A percentile compares a stretch with the other conserved stretches of the same genome.
Conservation (phyloP, 1,284 basidiomycete species). For the Pseudozyma hubeiensis region DNA sequence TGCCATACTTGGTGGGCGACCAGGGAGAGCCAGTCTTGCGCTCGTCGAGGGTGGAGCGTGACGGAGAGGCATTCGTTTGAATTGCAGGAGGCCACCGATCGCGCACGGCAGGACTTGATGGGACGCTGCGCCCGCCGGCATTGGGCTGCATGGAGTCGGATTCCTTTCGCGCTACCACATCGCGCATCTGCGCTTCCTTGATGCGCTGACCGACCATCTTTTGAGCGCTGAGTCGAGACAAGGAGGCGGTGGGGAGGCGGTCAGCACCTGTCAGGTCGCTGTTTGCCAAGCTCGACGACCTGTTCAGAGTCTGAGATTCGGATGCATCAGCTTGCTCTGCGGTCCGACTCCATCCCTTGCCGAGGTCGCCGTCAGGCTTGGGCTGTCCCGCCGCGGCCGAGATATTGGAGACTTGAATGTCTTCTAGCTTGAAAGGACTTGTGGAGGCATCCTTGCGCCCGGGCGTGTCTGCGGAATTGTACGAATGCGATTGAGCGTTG, state of each 20-base stretch:
- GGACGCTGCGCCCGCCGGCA: constrained; percentile 28
- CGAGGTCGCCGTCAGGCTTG: constrained; percentile 20
- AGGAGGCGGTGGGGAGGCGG: constrained; percentile 50
- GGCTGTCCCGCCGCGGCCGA: constrained; percentile 9
- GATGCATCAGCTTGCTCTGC: constrained; percentile 14
- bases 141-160: constrained; percentile 29
- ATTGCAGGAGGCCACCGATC: constrained; percentile 46
- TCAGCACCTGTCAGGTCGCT: constrained; percentile 33
- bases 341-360: constrained; percentile 31
- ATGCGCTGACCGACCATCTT: constrained; percentile 62
- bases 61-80: constrained; percentile 23
- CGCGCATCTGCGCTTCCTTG: constrained; percentile 58
- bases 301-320: constrained; percentile 18
- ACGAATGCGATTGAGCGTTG: constrained; percentile 19
- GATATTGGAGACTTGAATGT: constrained; percentile 24
- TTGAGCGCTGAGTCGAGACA: constrained; percentile 57
- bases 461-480: constrained; percentile 16
- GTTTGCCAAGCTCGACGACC: constrained; percentile 20
- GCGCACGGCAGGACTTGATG: constrained; percentile 41
- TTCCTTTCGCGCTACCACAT: constrained; percentile 38
- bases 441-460: constrained; percentile 51
- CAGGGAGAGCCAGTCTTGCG: constrained; percentile 26
- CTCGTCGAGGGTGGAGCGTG: constrained; percentile 24
- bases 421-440: constrained; percentile 49
- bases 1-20: constrained; percentile 51